Evolutionary conservation across 768 basidiomycete species (phyloP).

Genomic region (Suillus tomentosus): DNA sequence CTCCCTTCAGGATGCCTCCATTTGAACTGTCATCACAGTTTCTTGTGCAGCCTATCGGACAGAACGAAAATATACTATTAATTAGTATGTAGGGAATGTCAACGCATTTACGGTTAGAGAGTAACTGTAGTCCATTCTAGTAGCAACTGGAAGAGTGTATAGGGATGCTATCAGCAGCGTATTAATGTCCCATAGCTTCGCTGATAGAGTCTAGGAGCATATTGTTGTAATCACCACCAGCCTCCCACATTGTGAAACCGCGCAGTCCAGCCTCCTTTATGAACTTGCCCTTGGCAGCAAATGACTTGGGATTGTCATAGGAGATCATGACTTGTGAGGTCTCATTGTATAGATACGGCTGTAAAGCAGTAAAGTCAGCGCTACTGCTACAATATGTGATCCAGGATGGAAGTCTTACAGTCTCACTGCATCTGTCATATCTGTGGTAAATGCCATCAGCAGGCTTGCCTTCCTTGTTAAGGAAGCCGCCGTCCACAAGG

Average conservation of each 20-base stretch:
- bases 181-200: constrained; percentile 9
- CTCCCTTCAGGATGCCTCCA: background rate
- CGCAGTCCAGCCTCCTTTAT: constrained; percentile 50
- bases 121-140: background rate
- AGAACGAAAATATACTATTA: background rate
- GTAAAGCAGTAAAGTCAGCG: constrained; percentile 37
- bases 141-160: background rate
- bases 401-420: constrained; percentile 41
- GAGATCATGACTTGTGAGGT: constrained; percentile 55
- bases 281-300: constrained; percentile 53
- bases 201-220: constrained; percentile 57
- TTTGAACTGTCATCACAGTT: background rate
- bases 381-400: constrained; percentile 42
- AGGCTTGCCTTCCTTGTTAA: constrained; percentile 32
- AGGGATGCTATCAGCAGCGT: background rate
- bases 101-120: background rate
- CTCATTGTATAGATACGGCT: constrained; percentile 65
- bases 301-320: constrained; percentile 56
- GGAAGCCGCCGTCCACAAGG: constrained; percentile 56
- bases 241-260: constrained; percentile 71
- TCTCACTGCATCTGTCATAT: constrained; percentile 71
- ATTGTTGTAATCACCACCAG: constrained; percentile 60
- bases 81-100: background rate
- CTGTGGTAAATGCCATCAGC: constrained; percentile 51
- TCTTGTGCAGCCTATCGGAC: background rate